These are phyloP conservation scores for Jatropha podagrica DNA, from an alignment of 441 rosid species.

Conservation along the genomic window DNA sequence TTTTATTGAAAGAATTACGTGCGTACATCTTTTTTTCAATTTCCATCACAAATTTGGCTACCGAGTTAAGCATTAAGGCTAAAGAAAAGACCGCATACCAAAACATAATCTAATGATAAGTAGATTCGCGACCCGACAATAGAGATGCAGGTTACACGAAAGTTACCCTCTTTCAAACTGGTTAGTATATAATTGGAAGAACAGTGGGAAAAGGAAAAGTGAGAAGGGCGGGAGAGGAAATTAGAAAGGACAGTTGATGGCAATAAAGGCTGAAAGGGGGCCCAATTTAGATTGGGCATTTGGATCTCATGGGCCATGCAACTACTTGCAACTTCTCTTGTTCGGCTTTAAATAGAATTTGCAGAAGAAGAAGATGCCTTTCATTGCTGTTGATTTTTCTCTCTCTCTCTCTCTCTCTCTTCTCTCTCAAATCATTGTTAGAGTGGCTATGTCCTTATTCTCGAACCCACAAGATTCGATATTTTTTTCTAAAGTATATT, in stretches of 20 bases:
- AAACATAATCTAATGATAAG: too few species aligned
- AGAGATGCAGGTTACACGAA: too few species aligned
- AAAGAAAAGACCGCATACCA: background rate
- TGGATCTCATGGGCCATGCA: slow-evolving; percentile 35
- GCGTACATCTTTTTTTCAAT: background rate
- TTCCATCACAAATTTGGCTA: background rate
- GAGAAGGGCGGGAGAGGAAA: background rate
- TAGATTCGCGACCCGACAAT: too few species aligned
- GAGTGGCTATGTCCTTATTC: background rate
- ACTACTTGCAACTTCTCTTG: background rate
- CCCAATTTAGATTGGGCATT: slow-evolving; percentile 17
- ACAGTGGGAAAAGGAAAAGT: background rate
- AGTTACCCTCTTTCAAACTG: too few species aligned
- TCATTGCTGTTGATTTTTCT: background rate
- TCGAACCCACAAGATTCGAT: slow-evolving; percentile 5
- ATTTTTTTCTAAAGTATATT: too few species aligned
- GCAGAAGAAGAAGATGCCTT: background rate
- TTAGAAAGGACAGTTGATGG: slow-evolving; percentile 1
- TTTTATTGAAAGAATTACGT: background rate
- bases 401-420: background rate
- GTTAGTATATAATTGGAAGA: too few species aligned
- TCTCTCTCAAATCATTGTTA: slow-evolving; percentile 1
- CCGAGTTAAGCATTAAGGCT: background rate
- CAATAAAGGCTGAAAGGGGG: slow-evolving; percentile 16
- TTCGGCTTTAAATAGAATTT: slow-evolving; percentile 21